phyloP scores from a whole-genome alignment of 805 yeast genomes.

The Suhomyces emberorum region DNA sequence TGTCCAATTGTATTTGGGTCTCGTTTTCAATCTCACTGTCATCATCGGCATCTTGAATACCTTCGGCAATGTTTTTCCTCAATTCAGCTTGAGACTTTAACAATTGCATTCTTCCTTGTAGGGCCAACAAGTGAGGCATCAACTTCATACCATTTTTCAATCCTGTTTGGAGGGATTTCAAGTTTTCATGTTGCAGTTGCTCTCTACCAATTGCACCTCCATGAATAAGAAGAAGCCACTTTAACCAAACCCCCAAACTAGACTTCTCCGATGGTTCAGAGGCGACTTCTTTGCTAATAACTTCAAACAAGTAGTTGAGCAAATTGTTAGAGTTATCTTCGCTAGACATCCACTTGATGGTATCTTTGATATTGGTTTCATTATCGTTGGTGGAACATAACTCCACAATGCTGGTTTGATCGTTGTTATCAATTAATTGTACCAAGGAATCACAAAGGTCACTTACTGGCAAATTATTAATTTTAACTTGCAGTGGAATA shows the following conservation, averaged over 20 bases:
- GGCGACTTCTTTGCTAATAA: conserved; percentile 27
- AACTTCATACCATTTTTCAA: conserved; percentile 53
- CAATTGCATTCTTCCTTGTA: conserved; percentile 83
- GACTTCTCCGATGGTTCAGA: conserved; percentile 24
- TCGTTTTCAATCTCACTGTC: conserved; percentile 17
- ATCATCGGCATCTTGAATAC: conserved; percentile 15
- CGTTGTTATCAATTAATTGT: conserved; percentile 7
- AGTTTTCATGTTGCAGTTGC: conserved; percentile 49
- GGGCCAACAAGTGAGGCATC: conserved; percentile 66
- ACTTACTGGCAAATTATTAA: conserved; percentile 21
- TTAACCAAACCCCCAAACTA: conserved; percentile 60
- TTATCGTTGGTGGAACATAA: conserved; percentile 29
- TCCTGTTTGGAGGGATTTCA: conserved; percentile 56
- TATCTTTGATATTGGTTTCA: conserved; percentile 28
- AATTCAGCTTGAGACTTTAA: conserved; percentile 71
- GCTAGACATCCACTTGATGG: conserved; percentile 34
- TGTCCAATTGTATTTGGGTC: conserved; percentile 10
- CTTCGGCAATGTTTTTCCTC: conserved; percentile 34
- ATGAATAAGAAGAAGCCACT: conserved; percentile 71
- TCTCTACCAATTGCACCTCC: conserved; percentile 60
- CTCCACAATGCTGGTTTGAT: conserved; percentile 12
- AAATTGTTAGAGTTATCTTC: conserved; percentile 26
- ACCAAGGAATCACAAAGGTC: conserved; percentile 17
- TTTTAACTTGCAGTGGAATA: conserved; percentile 18
- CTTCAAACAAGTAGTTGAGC: conserved; percentile 23